phyloP scores from a whole-genome alignment of 177 flowering plant genomes.

The Vitis hybrid region DNA sequence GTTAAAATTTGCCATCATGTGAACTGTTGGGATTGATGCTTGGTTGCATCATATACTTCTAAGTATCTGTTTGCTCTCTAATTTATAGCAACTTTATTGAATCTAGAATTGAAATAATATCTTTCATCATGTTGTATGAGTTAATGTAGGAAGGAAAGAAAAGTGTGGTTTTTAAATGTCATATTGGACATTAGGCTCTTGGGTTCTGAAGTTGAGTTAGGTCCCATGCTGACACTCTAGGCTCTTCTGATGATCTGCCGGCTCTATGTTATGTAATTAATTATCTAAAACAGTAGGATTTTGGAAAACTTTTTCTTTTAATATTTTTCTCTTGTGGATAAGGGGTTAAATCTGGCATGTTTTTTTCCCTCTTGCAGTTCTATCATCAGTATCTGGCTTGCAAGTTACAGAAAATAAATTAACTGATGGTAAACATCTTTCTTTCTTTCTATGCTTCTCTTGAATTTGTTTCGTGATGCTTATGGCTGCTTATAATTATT shows the following conservation, averaged over 20 bases:
- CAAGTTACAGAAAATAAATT: conserved; percentile 44
- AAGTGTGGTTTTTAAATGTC: neutral
- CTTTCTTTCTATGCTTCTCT: neutral
- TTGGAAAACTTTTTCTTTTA: neutral
- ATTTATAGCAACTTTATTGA: neutral
- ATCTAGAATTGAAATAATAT: neutral
- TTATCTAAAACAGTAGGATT: neutral
- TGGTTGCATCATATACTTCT: neutral
- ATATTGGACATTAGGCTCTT: neutral
- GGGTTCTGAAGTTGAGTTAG: neutral
- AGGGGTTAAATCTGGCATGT: conserved; percentile 5
- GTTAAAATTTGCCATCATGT: neutral
- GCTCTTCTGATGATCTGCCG: neutral
- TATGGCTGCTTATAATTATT: neutral
- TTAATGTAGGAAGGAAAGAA: neutral
- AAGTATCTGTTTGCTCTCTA: neutral
- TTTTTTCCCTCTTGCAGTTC: conserved; percentile 54
- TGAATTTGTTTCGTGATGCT: neutral
- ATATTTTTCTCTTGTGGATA: neutral
- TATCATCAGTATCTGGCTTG: conserved; percentile 80
- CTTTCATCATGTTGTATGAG: neutral
- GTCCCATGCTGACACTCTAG: neutral
- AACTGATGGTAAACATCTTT: conserved; percentile 39
- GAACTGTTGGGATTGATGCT: neutral
- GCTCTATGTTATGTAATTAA: neutral